Evolutionary conservation across 2,329 filamentous ascomycete genomes (phyloP), one percentile per base, ranked within the genome.

Genomic region (Chalara sp.): DNA sequence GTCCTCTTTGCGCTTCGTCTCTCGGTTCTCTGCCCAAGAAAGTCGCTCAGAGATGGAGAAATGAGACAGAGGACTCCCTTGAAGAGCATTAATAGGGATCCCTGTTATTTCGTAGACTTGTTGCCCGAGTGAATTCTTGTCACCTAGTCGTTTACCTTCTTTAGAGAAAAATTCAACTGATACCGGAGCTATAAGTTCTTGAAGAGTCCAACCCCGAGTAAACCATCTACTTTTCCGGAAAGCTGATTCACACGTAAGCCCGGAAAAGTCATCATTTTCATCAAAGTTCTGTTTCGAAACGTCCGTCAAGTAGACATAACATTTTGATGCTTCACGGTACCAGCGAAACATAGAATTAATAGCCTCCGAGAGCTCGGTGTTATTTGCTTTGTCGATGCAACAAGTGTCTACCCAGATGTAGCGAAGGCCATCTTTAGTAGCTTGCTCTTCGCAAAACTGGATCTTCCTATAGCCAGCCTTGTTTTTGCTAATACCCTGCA

Each of bases 111-210:
- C 45, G 32, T 47, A 32, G 30, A 47, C 32, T 5, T 35, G 45
- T 47, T 35, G 45, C 21, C 39, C 45, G 4, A 47, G 45, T 13
- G 45, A 37, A 35, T 29, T 29, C 32, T 21, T 21, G 21, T 21
- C 21, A 21, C 21, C 21, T 21, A 21, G 21, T 21, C 21, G 21
- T 21, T 21, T 21, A 21, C 21, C 21, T 21, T 47, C 45, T 29
- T 11, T 6, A 28, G 45, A 47, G 45, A 47, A 47, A 29, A 47
- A 47, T 21, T 47, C 45, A 37, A 47, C 45, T 47, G 12, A n/a
- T 28, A 35, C 28, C 32, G 21, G 21, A 21, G 21, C 21, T 21
- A 21, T 21, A 21, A 21, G 21, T 21, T 21, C 21, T 21, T 21
- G 21, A 21, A 21, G 21, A 21, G 21, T 21, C 21, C 21, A 21